Evolutionary conservation across 164 flowering plant genomes (phyloP), one percentile per base, ranked within the genome.

Genomic region (Vitis rupestris): DNA sequence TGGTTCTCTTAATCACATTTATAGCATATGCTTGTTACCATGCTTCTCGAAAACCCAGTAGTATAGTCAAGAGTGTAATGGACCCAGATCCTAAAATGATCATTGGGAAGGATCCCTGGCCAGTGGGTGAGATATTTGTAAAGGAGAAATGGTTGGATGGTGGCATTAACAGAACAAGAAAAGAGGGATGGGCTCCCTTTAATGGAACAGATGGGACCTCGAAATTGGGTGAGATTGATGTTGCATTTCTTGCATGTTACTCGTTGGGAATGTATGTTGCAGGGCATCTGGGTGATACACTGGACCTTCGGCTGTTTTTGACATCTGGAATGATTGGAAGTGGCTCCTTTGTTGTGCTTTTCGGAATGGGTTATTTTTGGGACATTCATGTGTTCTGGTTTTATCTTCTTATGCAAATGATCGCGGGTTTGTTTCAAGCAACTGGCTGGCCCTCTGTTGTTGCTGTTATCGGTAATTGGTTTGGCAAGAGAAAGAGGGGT

Each of bases 401-500:
- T 72, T 94, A 80, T 75, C 75, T 94, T 29, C 73, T 61, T 4
- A 88, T 90, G 97, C 98, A 94, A 78, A 92, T 94, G 96, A 61
- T 78, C 5, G 98, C 97, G n/a, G 97, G 98, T 60, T 78, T 94
- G 78, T 94, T 94, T 79, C 97, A 94, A 67, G 91, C 98, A 7
- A 94, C 98, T 0, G 98, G 98, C 1, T 94, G 98, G 98, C 98
- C 98, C 50, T 94, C 97, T 8, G 98, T 94, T 54, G 97, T 94
- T 48, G 98, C 98, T 15, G 96, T 94, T 57, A 81, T 94, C 30
- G 98, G 98, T 9, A 92, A 90, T 75, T 94, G 98, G 97, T 92
- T 90, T 80, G 98, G 98, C 61, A 92, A 92, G 80, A 81, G 89
- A 72, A 88, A 84, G 80, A 86, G 95, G 72, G 97, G 97, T 16